phyloP scores from a whole-genome alignment of 257 asterid genomes.

The Oldenlandia corymbosa region DNA sequence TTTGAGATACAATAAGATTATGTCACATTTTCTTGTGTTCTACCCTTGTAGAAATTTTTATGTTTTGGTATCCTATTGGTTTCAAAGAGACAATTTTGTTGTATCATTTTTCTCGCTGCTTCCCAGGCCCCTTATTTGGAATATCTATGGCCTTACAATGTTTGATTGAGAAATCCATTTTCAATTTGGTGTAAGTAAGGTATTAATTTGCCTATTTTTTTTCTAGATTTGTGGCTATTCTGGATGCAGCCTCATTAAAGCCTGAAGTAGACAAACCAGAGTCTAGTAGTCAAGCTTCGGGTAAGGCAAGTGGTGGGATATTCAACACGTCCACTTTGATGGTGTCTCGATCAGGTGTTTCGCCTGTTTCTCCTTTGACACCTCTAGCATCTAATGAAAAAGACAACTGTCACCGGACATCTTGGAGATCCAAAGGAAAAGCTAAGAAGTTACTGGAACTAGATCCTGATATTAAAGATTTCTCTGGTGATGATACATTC shows the following conservation, averaged over 20 bases:
- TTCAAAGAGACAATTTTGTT: background rate
- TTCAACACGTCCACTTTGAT: constrained; percentile 79
- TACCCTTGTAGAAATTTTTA: background rate
- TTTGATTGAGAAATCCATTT: background rate
- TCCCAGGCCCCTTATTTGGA: background rate
- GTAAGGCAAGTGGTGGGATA: constrained; percentile 41
- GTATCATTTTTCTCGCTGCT: background rate
- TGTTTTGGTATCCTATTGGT: background rate
- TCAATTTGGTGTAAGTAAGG: background rate
- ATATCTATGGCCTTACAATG: background rate
- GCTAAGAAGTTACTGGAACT: constrained; percentile 28
- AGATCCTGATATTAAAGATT: constrained; percentile 18
- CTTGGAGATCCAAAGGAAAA: constrained; percentile 22
- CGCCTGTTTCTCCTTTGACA: constrained; percentile 30
- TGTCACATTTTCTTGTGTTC: background rate
- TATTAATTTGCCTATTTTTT: background rate
- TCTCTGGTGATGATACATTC: constrained; percentile 23
- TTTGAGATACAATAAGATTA: background rate
- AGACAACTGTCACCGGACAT: constrained; percentile 21
- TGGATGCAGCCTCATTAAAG: constrained; percentile 83
- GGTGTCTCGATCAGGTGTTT: constrained; percentile 66
- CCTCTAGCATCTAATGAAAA: constrained; percentile 27
- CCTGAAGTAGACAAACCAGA: constrained; percentile 61
- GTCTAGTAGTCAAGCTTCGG: constrained; percentile 26
- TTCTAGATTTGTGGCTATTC: constrained; percentile 69